Evolutionary conservation across 2,329 filamentous ascomycete species (phyloP).

Genomic region (Pezicula carpinea): DNA sequence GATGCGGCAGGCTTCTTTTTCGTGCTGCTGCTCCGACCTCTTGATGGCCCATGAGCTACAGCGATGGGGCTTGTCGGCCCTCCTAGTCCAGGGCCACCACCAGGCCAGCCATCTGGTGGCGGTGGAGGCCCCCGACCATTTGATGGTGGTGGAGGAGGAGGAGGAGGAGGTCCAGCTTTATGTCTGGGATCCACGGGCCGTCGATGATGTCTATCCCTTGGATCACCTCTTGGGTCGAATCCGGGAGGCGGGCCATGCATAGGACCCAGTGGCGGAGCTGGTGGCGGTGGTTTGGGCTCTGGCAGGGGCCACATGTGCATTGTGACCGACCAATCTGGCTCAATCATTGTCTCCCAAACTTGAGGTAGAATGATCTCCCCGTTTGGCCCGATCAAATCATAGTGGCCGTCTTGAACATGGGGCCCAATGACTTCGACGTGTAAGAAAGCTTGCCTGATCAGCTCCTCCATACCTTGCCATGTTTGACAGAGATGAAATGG

Average conservation of each 20-base stretch:
- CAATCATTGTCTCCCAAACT: constrained; percentile 76
- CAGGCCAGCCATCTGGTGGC: too few species aligned
- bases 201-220: not conserved
- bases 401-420: constrained; percentile 73
- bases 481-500: constrained; percentile 81
- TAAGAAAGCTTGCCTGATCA: constrained; percentile 79
- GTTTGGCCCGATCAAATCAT: constrained; percentile 74
- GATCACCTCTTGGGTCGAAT: not conserved
- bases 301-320: constrained; percentile 65
- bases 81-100: too few species aligned
- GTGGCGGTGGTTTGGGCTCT: constrained; percentile 32
- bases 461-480: constrained; percentile 80
- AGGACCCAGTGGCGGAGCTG: not conserved
- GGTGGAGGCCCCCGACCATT: too few species aligned
- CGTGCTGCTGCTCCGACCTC: too few species aligned
- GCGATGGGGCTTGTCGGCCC: not conserved
- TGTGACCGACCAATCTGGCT: constrained; percentile 70
- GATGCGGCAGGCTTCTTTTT: not conserved
- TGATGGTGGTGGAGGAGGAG: too few species aligned
- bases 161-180: too few species aligned
- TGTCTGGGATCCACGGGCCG: constrained; percentile 2
- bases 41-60: too few species aligned
- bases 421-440: constrained; percentile 73
- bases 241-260: constrained; percentile 3
- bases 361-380: constrained; percentile 78